A percentile compares a stretch with the other conserved stretches of the same genome.
These are phyloP conservation scores for Didymellaceae sp. DNA, from an alignment of 2,329 filamentous ascomycete species.

Conservation along the genomic window DNA sequence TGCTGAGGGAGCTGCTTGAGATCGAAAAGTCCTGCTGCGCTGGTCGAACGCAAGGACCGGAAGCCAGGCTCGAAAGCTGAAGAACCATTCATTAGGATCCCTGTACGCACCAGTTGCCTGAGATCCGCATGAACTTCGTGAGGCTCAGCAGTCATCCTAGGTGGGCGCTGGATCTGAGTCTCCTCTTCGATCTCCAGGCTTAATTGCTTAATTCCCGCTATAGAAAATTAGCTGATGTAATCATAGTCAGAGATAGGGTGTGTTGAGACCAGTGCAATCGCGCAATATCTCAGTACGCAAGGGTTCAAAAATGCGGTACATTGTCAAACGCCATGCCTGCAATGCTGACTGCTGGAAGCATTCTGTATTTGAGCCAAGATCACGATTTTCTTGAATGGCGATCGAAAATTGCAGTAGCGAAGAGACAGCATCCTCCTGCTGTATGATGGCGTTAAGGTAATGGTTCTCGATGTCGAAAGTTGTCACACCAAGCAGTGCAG, in stretches of 20 bases:
- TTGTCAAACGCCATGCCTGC: slow-evolving; percentile 25
- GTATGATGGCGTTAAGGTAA: slow-evolving; percentile 39
- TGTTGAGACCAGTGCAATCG: slow-evolving; percentile 17
- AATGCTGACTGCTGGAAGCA: slow-evolving; percentile 14
- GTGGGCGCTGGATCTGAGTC: slow-evolving; percentile 60
- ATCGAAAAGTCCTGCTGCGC: slow-evolving; percentile 47
- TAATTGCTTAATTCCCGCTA: slow-evolving; percentile 69
- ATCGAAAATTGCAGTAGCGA: slow-evolving; percentile 33
- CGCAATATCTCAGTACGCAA: no score
- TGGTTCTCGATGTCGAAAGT: slow-evolving; percentile 55
- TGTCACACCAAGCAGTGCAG: slow-evolving; percentile 52
- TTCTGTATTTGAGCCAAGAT: slow-evolving; percentile 1
- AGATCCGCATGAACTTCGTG: slow-evolving; percentile 58
- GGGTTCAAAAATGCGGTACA: slow-evolving; percentile 25
- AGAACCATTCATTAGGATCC: slow-evolving; percentile 36
- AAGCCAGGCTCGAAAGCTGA: slow-evolving; percentile 57
- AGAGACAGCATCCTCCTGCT: slow-evolving; percentile 17
- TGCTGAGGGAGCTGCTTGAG: slow-evolving; percentile 46
- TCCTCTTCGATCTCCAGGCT: slow-evolving; percentile 69
- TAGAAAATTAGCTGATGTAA: slow-evolving; percentile 42
- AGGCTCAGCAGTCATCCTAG: slow-evolving; percentile 42
- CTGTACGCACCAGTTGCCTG: slow-evolving; percentile 48
- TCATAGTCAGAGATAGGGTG: no score
- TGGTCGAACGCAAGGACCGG: slow-evolving; percentile 50
- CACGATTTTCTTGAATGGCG: slow-evolving; percentile 25